Conservation (phyloP, 2,329 filamentous ascomycete species). For the Fusarium chuoi region DNA sequence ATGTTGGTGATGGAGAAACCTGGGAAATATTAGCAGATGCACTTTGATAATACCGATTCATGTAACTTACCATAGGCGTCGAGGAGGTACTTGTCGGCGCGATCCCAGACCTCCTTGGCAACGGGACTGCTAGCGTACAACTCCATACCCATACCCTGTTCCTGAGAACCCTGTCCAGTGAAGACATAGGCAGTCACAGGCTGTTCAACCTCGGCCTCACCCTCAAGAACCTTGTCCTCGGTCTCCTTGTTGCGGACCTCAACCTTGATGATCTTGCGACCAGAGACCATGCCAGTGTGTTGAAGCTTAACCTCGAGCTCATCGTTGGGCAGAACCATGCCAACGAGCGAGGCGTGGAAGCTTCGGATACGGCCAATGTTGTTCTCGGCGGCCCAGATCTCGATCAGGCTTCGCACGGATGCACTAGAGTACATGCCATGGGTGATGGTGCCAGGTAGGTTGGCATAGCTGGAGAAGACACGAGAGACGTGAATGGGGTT, state of each 20-base stretch:
- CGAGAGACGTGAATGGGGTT: conserved; percentile 99
- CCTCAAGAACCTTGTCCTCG: conserved; percentile 94
- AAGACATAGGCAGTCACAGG: conserved; percentile 97
- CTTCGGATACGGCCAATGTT: conserved; percentile 96
- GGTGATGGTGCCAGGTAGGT: conserved; percentile 95
- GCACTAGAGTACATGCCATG: conserved; percentile 99
- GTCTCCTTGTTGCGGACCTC: conserved; percentile 95
- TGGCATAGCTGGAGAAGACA: conserved; percentile 95
- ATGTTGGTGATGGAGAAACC: conserved; percentile 98
- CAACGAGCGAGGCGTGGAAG: conserved; percentile 96
- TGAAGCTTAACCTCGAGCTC: conserved; percentile 94
- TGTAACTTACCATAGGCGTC: conserved; percentile 88
- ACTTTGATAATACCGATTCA: not conserved
- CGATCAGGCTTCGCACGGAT: conserved; percentile 92
- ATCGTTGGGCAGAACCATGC: conserved; percentile 98
- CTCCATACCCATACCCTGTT: conserved; percentile 99
- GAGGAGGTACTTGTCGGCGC: conserved; percentile 96
- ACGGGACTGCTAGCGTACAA: conserved; percentile 93
- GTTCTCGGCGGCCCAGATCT: conserved; percentile 99
- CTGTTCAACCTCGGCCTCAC: conserved; percentile 97
- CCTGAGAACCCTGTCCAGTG: conserved; percentile 97
- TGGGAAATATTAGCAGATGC: conserved; percentile 48
- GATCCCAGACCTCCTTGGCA: conserved; percentile 97
- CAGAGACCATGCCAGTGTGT: conserved; percentile 96
- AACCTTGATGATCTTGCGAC: conserved; percentile 99